Conservation (phyloP, 352 stramenopile genomes). For the Globisporangium camurandrum region DNA sequence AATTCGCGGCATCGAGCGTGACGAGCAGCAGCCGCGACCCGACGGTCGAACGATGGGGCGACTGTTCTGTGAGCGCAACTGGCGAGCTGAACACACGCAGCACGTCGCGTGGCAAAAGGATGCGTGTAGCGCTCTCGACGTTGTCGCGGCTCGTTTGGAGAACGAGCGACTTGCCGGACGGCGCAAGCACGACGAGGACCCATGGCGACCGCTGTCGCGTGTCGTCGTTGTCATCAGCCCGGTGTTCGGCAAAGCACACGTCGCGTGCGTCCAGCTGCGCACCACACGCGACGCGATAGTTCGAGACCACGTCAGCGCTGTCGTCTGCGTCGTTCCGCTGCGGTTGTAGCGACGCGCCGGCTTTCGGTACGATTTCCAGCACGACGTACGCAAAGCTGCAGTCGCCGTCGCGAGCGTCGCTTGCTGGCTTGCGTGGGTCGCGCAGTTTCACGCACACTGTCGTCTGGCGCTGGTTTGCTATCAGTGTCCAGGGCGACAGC, state of each 20-base stretch:
- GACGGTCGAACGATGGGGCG: slow-evolving; percentile 18
- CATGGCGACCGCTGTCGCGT: slow-evolving; percentile 14
- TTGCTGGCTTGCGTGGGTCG: slow-evolving; percentile 10
- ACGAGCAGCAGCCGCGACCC: slow-evolving; percentile 44
- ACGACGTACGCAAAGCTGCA: slow-evolving; percentile 33
- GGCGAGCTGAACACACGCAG: slow-evolving; percentile 50
- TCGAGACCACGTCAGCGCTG: slow-evolving; percentile 2
- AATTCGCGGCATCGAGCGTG: not conserved
- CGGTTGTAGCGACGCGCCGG: not conserved
- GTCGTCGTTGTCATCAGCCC: slow-evolving; percentile 1
- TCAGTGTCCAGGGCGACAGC: slow-evolving; percentile 43
- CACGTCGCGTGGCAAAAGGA: slow-evolving; percentile 34
- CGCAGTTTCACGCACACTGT: slow-evolving; percentile 42
- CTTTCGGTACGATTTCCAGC: slow-evolving; percentile 22
- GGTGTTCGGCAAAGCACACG: slow-evolving; percentile 30
- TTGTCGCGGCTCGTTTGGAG: slow-evolving; percentile 35
- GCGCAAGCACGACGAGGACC: slow-evolving; percentile 45
- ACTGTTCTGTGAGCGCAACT: slow-evolving; percentile 22
- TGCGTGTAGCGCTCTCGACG: slow-evolving; percentile 21
- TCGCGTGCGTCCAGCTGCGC: slow-evolving; percentile 50
- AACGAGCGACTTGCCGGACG: slow-evolving; percentile 37
- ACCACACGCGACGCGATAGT: slow-evolving; percentile 17
- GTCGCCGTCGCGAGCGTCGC: slow-evolving; percentile 4
- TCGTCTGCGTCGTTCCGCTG: slow-evolving; percentile 7
- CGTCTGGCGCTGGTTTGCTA: slow-evolving; percentile 31